Evolutionary conservation across 2,329 filamentous ascomycete species (phyloP), one percentile per base, ranked within the genome.

Genomic region (Keithomyces neogunnii): DNA sequence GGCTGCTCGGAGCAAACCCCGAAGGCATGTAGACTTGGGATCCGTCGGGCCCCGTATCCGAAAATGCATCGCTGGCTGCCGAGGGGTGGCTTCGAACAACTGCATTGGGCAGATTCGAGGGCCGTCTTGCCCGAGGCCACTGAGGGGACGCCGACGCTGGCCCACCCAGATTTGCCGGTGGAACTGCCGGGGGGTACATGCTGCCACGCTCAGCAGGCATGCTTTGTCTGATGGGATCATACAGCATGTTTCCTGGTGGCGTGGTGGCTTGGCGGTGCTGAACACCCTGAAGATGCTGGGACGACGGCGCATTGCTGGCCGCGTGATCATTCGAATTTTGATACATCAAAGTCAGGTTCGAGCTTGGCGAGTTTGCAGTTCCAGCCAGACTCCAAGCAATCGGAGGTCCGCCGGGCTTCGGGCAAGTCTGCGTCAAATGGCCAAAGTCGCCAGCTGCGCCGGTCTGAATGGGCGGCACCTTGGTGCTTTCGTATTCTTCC

Each of bases 341-440:
- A 63, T 89, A 95, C 62, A 95, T 80, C 51, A 92, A 78, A 1
- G 89, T 91, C 4, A 95, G 72, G 62, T 88, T 93, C 0, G 89
- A 89, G 56, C 84, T 90, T 1, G 88, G 86, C 3, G 88, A 93
- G 61, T 95, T 89, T 50, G 88, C 90, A 1, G 86, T 92, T 11
- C 89, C 89, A 0, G 89, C 89, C n/a, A 95, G 70, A 6, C 88
- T 90, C 86, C 88, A 95, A 1, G 88, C 89, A 53, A 95, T 88
- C 1, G 72, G 74, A 7, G 72, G 70, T 6, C 36, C 50, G 1
- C 66, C 63, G 3, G 59, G 50, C 48, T 73, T 76, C 1, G 79
- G 78, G 0, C 77, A 78, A 0, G 73, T 62, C 1, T 73, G 69
- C 0, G 72, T 62, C 1, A 73, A 69, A 33, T 45, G 47, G 19